Percentiles rank a stretch among this genome's conserved stretches.
Conservation (phyloP, 345 rosid species). For the Carallia pectinifolia region DNA sequence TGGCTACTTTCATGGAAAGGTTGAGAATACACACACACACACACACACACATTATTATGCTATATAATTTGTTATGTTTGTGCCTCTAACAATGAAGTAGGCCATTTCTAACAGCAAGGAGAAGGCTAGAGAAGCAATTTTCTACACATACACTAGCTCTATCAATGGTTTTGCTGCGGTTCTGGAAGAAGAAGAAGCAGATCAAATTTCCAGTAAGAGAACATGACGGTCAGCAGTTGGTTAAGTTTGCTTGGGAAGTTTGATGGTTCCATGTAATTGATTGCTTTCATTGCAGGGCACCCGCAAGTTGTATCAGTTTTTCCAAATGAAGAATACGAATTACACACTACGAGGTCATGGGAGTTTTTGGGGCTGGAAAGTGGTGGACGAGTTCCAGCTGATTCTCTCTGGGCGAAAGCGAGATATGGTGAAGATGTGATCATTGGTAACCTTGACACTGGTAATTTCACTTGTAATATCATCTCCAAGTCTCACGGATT, state of each 20-base stretch:
- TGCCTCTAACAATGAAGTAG: not conserved
- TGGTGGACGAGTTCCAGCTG: not conserved
- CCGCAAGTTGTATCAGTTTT: constrained; percentile 23
- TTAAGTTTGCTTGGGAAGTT: not conserved
- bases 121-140: constrained; percentile 16
- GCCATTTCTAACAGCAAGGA: constrained; percentile 3
- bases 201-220: constrained; percentile 15
- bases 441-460: constrained; percentile 25
- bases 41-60: not conserved
- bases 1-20: constrained; percentile 1
- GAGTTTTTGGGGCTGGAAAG: constrained; percentile 27
- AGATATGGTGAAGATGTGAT: constrained; percentile 26
- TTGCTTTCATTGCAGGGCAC: not conserved
- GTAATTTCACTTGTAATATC: not conserved
- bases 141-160: constrained; percentile 22
- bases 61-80: not conserved
- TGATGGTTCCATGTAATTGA: not conserved
- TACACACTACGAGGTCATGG: constrained; percentile 31
- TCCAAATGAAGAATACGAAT: constrained; percentile 1
- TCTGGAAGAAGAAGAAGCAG: constrained; percentile 27
- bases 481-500: too few species aligned
- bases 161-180: constrained; percentile 31
- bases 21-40: not conserved
- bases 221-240: not conserved
- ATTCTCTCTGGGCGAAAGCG: constrained; percentile 15